Percentiles rank a stretch among this genome's conserved stretches.
phyloP scores from a whole-genome alignment of 306 rosid species.

The Calophaca sinica region DNA sequence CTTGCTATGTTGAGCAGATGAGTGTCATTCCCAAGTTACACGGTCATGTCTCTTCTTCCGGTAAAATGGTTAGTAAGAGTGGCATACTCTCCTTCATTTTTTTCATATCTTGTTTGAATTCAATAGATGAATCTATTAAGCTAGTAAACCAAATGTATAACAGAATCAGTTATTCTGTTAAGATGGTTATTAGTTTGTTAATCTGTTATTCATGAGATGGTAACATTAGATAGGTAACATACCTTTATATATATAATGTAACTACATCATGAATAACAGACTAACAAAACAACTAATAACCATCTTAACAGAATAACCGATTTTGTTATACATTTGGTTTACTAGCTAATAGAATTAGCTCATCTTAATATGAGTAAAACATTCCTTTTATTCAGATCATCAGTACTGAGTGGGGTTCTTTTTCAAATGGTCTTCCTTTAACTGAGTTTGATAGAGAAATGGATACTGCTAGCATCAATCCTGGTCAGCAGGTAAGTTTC shows the following conservation, averaged over 20 bases:
- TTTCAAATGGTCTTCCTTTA: constrained; percentile 79
- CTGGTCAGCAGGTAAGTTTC: constrained; percentile 84
- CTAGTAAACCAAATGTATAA: too few species aligned
- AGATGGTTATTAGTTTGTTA: too few species aligned
- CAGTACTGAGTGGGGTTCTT: constrained; percentile 95
- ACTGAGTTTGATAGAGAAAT: constrained; percentile 79
- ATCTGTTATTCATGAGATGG: too few species aligned
- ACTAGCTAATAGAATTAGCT: background rate
- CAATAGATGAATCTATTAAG: background rate
- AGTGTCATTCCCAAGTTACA: constrained; percentile 76
- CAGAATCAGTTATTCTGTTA: too few species aligned
- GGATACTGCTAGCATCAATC: constrained; percentile 95
- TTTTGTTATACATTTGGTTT: too few species aligned
- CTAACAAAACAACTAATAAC: too few species aligned
- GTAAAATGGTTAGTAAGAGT: constrained; percentile 64
- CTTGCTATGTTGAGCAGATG: constrained; percentile 82
- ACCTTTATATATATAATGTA: too few species aligned
- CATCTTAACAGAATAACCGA: too few species aligned
- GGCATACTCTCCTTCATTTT: constrained; percentile 17
- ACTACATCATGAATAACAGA: too few species aligned
- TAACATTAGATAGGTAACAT: too few species aligned
- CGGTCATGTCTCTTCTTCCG: constrained; percentile 66
- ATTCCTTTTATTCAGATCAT: constrained; percentile 67
- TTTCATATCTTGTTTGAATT: constrained; percentile 28
- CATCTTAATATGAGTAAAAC: constrained; percentile 32